Evolutionary conservation across 2,329 filamentous ascomycete species (phyloP).

Genomic region (Fusarium chlamydosporum): DNA sequence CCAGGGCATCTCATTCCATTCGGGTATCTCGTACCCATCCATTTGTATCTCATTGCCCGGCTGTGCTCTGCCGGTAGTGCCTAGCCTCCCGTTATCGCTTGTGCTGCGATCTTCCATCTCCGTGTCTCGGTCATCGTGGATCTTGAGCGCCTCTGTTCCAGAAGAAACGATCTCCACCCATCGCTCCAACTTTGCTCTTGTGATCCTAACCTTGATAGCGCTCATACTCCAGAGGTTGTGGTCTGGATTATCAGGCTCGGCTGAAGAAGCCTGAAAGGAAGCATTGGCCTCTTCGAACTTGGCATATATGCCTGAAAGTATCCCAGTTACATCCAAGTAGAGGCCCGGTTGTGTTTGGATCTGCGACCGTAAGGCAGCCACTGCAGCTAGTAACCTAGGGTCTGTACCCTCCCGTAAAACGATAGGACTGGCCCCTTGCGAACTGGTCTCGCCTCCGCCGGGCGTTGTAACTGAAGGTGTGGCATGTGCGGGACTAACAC

Average conservation of each 20-base stretch:
- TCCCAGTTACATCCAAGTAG: conserved; percentile 60
- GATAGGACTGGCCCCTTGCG: conserved; percentile 38
- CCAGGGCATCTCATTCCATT: conserved; percentile 52
- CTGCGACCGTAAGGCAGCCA: conserved; percentile 59
- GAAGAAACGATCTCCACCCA: conserved; percentile 63
- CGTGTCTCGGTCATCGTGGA: conserved; percentile 45
- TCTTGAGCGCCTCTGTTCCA: conserved; percentile 50
- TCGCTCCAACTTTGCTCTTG: conserved; percentile 61
- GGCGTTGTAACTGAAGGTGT: conserved; percentile 28
- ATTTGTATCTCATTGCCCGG: conserved; percentile 34
- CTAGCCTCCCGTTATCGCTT: conserved; percentile 2
- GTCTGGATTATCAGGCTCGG: conserved; percentile 55
- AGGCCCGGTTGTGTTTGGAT: conserved; percentile 62
- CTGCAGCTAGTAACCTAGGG: conserved; percentile 57
- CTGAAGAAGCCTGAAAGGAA: conserved; percentile 52
- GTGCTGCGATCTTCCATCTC: conserved; percentile 29
- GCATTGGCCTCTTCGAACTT: conserved; percentile 62
- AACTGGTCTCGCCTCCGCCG: conserved; percentile 20
- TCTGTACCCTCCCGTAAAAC: conserved; percentile 54
- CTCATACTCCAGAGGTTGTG: conserved; percentile 65
- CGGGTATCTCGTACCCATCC: conserved; percentile 47
- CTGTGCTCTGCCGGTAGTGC: neutral
- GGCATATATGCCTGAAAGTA: conserved; percentile 59
- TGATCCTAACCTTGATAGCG: conserved; percentile 63
- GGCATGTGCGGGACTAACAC: conserved; percentile 16